phyloP scores from a whole-genome alignment of 768 basidiomycete genomes.

The Galerina marginata region DNA sequence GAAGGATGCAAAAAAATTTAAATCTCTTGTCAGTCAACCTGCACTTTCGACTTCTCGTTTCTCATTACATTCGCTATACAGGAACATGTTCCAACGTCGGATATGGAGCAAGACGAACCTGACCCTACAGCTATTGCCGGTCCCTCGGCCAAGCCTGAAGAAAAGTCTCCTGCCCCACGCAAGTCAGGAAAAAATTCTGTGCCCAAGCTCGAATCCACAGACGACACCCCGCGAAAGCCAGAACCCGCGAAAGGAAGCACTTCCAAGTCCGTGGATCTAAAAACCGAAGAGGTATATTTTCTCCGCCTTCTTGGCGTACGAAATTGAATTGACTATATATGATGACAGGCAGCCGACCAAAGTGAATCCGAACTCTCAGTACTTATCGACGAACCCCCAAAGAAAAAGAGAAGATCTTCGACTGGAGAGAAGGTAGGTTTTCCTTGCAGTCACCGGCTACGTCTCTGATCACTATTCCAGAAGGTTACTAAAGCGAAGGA shows the following conservation, averaged over 20 bases:
- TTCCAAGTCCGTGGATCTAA: neutral
- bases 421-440: constrained; percentile 27
- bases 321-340: neutral
- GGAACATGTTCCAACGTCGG: constrained; percentile 43
- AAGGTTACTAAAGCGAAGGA: constrained; percentile 29
- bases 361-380: constrained; percentile 68
- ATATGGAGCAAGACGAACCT: constrained; percentile 39
- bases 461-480: neutral
- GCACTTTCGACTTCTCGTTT: neutral
- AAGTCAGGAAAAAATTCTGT: neutral
- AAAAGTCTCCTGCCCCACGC: neutral
- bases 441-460: neutral
- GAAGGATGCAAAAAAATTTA: constrained; percentile 34
- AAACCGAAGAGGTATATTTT: constrained; percentile 9
- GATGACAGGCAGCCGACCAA: constrained; percentile 26
- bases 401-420: constrained; percentile 43
- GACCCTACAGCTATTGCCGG: constrained; percentile 8
- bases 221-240: constrained; percentile 7
- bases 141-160: constrained; percentile 1
- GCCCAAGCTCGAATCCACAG: constrained; percentile 8
- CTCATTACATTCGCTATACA: neutral
- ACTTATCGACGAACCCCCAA: constrained; percentile 62
- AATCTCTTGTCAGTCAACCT: constrained; percentile 39
- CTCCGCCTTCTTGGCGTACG: neutral
- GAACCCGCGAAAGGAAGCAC: constrained; percentile 4